Base-by-base conservation (phyloP, 2,329 filamentous ascomycete genomes). In the Chaetoscypha palmicola region DNA sequence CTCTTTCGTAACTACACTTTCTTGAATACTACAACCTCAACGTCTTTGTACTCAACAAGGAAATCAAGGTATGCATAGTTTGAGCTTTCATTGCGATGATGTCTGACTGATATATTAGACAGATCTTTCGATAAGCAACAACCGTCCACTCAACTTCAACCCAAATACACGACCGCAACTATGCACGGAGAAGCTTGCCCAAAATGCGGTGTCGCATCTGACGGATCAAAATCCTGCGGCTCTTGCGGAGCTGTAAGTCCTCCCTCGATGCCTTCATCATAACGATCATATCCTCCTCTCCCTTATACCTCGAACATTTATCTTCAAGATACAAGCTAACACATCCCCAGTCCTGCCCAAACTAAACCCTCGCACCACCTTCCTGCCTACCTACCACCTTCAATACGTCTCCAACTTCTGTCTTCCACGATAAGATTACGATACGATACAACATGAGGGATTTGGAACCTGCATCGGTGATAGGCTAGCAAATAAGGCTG, bases 131-230 rank as follows among this genome's bases (percentile, higher is more conserved):
- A n/a, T n/a, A n/a, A n/a, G n/a, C n/a, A n/a, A n/a, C n/a, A n/a
- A n/a, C n/a, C n/a, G n/a, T n/a, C n/a, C n/a, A n/a, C n/a, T n/a
- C n/a, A n/a, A n/a, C n/a, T n/a, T n/a, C n/a, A n/a, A n/a, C n/a
- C n/a, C n/a, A n/a, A n/a, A n/a, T n/a, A n/a, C n/a, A n/a, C 26
- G 34, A 41, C 19, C 46, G 37, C 17, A 38, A 59, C 52, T 16
- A 59, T 58, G 56, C 57, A 59, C 56, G 57, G 54, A 14, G 20
- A 47, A 8, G 45, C 40, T 30, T 60, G 56, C 44, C 57, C 58
- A 31, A 59, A 57, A 47, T 58, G 57, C 39, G 56, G 58, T 41
- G 55, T 54, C 17, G 33, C 49, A 5, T 32, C 45, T 36, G 48
- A 55, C 26, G 52, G 54, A 23, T 35, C 30, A 14, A 60, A 59